phyloP scores from a whole-genome alignment of 345 rosid genomes.

The Ailanthus altissimus region DNA sequence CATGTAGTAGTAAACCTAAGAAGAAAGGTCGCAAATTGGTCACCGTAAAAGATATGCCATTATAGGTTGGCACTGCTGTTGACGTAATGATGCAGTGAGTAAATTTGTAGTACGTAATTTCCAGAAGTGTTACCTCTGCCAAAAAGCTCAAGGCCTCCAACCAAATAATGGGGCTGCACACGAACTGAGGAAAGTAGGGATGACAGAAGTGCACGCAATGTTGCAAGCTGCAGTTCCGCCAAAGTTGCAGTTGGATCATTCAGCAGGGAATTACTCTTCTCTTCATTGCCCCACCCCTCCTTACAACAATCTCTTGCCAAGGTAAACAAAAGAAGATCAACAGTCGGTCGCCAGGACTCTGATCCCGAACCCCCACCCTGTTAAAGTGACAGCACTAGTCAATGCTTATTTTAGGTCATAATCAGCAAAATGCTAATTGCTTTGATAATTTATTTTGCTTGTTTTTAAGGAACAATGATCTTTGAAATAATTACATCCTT shows the following conservation, averaged over 20 bases:
- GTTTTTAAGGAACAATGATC: neutral
- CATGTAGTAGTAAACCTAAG: neutral
- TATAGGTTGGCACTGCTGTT: neutral
- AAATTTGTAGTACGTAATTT: neutral
- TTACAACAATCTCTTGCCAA: slow-evolving; percentile 59
- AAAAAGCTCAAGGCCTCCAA: slow-evolving; percentile 73
- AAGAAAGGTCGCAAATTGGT: neutral
- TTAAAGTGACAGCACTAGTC: neutral
- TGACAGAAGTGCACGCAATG: slow-evolving; percentile 68
- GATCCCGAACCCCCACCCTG: slow-evolving; percentile 78
- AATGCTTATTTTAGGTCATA: neutral
- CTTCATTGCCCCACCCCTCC: slow-evolving; percentile 53
- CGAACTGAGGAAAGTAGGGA: slow-evolving; percentile 74
- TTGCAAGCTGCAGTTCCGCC: slow-evolving; percentile 71
- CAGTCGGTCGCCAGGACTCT: slow-evolving; percentile 61
- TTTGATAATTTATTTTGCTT: neutral
- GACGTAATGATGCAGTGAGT: slow-evolving; percentile 2
- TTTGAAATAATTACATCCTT: neutral
- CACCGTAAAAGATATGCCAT: neutral
- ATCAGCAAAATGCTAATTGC: neutral
- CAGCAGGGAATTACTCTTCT: slow-evolving; percentile 35
- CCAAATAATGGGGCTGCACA: slow-evolving; percentile 57
- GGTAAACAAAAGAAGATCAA: slow-evolving; percentile 60
- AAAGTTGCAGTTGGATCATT: slow-evolving; percentile 30
- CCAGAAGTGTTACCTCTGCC: slow-evolving; percentile 52